Evolutionary conservation across 805 yeast species (phyloP), one percentile per base, ranked within the genome.

Genomic region (Yarrowia phangngaensis): DNA sequence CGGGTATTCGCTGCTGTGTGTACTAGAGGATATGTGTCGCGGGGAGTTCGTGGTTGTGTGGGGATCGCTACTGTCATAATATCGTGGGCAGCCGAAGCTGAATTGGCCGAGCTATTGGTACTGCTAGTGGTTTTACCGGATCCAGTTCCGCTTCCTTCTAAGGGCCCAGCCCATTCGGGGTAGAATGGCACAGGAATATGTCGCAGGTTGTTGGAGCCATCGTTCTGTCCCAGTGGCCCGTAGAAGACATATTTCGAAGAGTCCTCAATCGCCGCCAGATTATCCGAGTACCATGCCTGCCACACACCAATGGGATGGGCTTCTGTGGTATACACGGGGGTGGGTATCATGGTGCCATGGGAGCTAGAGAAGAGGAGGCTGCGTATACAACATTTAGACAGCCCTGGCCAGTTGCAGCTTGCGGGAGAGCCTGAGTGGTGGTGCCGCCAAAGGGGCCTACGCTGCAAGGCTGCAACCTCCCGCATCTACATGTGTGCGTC

Each of bases 231-330:
- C 30, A 12, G 6, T 15, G 46, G 32, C 6, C 33, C 27, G 32
- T 28, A 32, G 19, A 51, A 31, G 13, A 45, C 54, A 14, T 49
- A 52, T 47, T 35, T 23, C 17, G 36, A 29, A 4, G 28, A 24
- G 38, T 38, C 27, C 26, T 51, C 35, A 12, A 60, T 58, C 19
- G 24, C 45, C 14, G 19, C 22, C 24, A 50, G 51, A 33, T 60
- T 54, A 16, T 47, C 28, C 32, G 35, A 47, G 52, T 60, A 60
- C 63, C 63, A 60, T 20, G 57, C 59, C 46, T 56, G 62, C 63
- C 63, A 60, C 19, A 56, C 52, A 32, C 60, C 63, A 13, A 60
- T 54, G 15, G 63, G 63, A 46, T 60, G 63, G 26, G 48, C 48
- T 30, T 41, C 48, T 20, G 48, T 41, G 48, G 48, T 41, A 29